A percentile compares a stretch with the other conserved stretches of the same genome.
phyloP scores from a whole-genome alignment of 148 eudicot genomes.

The Nyssa sinensis region DNA sequence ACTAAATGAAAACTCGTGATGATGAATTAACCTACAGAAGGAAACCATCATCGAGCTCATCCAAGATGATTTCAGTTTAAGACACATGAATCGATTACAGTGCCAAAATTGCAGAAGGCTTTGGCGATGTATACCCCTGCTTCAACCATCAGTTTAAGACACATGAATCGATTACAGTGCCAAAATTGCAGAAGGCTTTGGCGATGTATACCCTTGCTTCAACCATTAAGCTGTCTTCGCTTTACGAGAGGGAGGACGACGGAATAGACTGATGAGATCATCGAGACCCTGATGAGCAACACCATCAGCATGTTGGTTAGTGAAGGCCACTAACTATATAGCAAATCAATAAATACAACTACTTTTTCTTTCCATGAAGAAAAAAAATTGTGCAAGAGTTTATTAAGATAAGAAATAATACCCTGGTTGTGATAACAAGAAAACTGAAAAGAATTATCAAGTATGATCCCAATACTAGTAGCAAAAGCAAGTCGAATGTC shows the following conservation, averaged over 20 bases:
- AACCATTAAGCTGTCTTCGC: neutral
- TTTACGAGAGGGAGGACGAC: conserved; percentile 33
- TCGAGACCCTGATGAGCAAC: conserved; percentile 49
- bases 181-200: no score
- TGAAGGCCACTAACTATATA: no score
- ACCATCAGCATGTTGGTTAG: neutral
- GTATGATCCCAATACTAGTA: conserved; percentile 92
- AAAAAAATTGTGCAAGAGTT: neutral
- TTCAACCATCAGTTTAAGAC: conserved; percentile 9
- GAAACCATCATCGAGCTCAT: no score
- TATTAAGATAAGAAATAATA: conserved; percentile 24
- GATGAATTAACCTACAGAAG: conserved; percentile 6
- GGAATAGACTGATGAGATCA: conserved; percentile 61
- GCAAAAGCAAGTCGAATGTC: conserved; percentile 86
- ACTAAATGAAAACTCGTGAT: neutral
- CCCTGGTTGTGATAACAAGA: conserved; percentile 89
- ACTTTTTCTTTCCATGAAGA: no score
- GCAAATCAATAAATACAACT: no score
- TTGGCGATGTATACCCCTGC: neutral
- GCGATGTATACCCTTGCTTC: neutral
- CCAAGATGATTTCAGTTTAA: conserved; percentile 40
- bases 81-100: neutral
- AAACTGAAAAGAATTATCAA: conserved; percentile 86
- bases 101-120: no score
- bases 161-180: neutral